Evolutionary conservation across 1,284 basidiomycete genomes (phyloP), one percentile per base, ranked within the genome.

Genomic region (Mycena sp.): DNA sequence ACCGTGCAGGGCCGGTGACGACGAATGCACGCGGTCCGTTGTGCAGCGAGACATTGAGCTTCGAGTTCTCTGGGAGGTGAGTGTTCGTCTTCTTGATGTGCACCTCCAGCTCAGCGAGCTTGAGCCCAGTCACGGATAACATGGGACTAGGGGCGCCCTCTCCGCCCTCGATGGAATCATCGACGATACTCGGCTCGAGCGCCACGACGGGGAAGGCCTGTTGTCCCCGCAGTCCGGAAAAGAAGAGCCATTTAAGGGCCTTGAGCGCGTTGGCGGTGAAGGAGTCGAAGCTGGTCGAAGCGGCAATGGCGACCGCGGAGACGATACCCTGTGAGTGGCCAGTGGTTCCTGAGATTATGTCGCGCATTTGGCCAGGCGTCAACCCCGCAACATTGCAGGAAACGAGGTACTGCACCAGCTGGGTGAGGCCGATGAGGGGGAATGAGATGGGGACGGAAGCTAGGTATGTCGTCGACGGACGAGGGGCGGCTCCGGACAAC

Each of bases 241-340:
- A 96, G 85, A 99, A 97, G 41, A 98, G 87, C 87, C 96, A 96
- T 71, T 85, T 90, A 70, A 98, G 77, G 28, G 95, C 94, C 78
- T 97, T 96, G 74, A 84, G 80, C 17, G 89, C 85, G 77, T 98
- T 97, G 65, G 81, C 78, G 57, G 85, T 78, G 76, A 95, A 93
- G 4, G 87, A 87, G 53, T 92, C 90, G 70, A 90, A 89, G 41
- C 88, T 87, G 35, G 84, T 83, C 17, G 95, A 97, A 2, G 95
- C 87, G 9, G 96, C 86, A 69, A 98, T 87, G 29, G 89, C 91
- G 55, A 98, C 87, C 23, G 97, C 97, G 21, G 96, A 95, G 60
- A 98, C 90, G 70, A 99, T 88, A 69, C 97, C 98, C 78, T 99
- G 97, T 7, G 95, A 98, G 81, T 99, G 97, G 48, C 97, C 97